Evolutionary conservation across 2,329 filamentous ascomycete genomes (phyloP).

Genomic region (Sordariomycetes sp.): DNA sequence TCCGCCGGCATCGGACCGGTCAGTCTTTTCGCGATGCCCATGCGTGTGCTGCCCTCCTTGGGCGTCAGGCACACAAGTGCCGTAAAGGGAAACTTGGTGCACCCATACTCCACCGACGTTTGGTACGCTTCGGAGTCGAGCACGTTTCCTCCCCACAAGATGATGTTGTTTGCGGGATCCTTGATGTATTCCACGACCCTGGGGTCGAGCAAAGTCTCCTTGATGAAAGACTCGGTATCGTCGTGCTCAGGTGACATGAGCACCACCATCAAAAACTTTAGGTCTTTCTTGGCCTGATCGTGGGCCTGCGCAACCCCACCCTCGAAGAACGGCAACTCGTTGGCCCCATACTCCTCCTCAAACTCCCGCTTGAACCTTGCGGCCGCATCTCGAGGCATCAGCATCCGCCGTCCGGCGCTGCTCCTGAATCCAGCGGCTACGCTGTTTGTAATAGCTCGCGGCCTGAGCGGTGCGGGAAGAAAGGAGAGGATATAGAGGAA

Average conservation of each 20-base stretch:
- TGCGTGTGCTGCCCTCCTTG: slow-evolving; percentile 71
- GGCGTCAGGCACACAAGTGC: slow-evolving; percentile 83
- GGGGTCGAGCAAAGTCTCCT: slow-evolving; percentile 68
- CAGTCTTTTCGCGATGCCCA: slow-evolving; percentile 80
- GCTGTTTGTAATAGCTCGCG: slow-evolving; percentile 44
- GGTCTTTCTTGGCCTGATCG: slow-evolving; percentile 79
- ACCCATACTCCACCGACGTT: slow-evolving; percentile 76
- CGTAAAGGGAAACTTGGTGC: slow-evolving; percentile 87
- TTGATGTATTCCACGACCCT: slow-evolving; percentile 68
- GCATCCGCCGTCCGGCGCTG: slow-evolving; percentile 60
- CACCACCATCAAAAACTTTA: slow-evolving; percentile 85
- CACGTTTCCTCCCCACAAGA: slow-evolving; percentile 90
- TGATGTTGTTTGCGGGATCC: slow-evolving; percentile 66
- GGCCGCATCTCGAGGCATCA: slow-evolving; percentile 81
- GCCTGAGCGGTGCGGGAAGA: slow-evolving; percentile 57
- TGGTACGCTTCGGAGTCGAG: slow-evolving; percentile 92
- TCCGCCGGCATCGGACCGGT: slow-evolving; percentile 60
- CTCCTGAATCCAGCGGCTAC: slow-evolving; percentile 43
- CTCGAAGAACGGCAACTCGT: slow-evolving; percentile 69
- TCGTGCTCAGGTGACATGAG: slow-evolving; percentile 91
- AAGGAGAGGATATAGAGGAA: slow-evolving; percentile 75
- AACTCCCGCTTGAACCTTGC: slow-evolving; percentile 87
- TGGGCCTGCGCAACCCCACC: slow-evolving; percentile 87
- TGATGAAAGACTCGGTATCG: slow-evolving; percentile 73
- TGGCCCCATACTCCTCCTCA: slow-evolving; percentile 79